phyloP scores from a whole-genome alignment of 768 basidiomycete genomes.

The Pleurotus salmoneostramineus region DNA sequence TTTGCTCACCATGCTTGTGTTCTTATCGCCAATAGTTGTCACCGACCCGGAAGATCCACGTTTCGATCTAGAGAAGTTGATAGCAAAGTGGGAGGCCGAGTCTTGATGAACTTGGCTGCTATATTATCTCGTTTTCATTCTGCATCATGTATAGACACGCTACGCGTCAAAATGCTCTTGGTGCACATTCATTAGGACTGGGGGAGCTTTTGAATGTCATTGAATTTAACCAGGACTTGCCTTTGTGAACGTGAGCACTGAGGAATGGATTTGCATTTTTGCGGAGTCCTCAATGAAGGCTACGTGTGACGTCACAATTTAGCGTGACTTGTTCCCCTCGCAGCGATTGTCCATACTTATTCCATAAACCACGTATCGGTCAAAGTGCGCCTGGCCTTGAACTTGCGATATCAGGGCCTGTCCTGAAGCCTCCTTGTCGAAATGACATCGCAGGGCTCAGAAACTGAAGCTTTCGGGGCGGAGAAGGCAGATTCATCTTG shows the following conservation, averaged over 20 bases:
- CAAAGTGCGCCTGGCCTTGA: neutral
- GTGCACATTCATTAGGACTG: neutral
- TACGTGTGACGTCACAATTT: neutral
- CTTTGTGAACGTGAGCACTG: neutral
- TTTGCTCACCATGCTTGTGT: slow-evolving; percentile 3
- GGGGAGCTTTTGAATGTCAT: neutral
- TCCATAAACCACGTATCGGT: neutral
- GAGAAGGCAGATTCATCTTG: slow-evolving; percentile 36
- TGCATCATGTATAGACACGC: slow-evolving; percentile 1
- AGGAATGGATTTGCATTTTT: neutral
- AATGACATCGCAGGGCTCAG: neutral
- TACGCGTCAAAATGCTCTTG: neutral
- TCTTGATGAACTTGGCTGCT: slow-evolving; percentile 18
- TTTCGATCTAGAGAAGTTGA: slow-evolving; percentile 93
- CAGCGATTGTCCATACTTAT: neutral
- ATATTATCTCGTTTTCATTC: neutral
- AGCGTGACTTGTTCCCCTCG: neutral
- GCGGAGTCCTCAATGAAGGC: neutral
- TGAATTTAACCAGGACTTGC: no score
- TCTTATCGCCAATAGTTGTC: slow-evolving; percentile 50
- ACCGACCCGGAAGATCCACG: slow-evolving; percentile 93
- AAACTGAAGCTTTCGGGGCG: slow-evolving; percentile 14
- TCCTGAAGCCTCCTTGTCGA: neutral
- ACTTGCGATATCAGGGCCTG: neutral
- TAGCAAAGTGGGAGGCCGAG: slow-evolving; percentile 72